These are phyloP conservation scores for Lithohypha guttulata DNA, from an alignment of 2,329 filamentous ascomycete species.

Conservation along the genomic window DNA sequence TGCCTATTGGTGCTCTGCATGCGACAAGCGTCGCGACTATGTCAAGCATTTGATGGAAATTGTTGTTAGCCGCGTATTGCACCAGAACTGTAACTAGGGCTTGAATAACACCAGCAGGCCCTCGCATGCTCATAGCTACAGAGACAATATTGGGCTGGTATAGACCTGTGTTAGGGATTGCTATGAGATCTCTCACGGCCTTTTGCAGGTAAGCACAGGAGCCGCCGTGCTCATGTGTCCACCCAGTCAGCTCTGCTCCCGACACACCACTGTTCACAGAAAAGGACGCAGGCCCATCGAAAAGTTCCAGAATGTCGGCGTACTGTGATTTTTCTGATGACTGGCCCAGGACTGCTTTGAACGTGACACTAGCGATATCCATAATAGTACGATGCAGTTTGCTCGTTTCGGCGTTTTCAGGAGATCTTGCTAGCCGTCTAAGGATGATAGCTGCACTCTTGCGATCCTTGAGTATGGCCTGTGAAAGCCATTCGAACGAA, in stretches of 20 bases:
- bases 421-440: slow-evolving; percentile 46
- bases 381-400: slow-evolving; percentile 52
- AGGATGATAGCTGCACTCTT: slow-evolving; percentile 46
- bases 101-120: slow-evolving; percentile 29
- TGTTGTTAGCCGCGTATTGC: slow-evolving; percentile 30
- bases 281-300: slow-evolving; percentile 41
- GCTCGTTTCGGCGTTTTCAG: slow-evolving; percentile 48
- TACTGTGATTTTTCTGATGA: slow-evolving; percentile 12
- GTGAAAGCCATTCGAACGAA: slow-evolving; percentile 47
- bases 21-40: slow-evolving; percentile 34
- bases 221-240: slow-evolving; percentile 10
- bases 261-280: slow-evolving; percentile 38
- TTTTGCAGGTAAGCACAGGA: slow-evolving; percentile 9
- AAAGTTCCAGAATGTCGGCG: slow-evolving; percentile 40
- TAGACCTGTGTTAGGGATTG: slow-evolving; percentile 2
- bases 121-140: slow-evolving; percentile 31
- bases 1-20: slow-evolving; percentile 27
- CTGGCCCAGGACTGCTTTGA: slow-evolving; percentile 38
- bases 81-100: slow-evolving; percentile 34
- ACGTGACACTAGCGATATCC: slow-evolving; percentile 43
- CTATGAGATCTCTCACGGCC: slow-evolving; percentile 11
- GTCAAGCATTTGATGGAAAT: slow-evolving; percentile 34
- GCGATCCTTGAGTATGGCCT: slow-evolving; percentile 32
- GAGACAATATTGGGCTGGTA: slow-evolving; percentile 4
- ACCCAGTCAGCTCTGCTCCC: slow-evolving; percentile 24